Conservation (phyloP, 768 basidiomycete species). For the Leccinum incarnatum region DNA sequence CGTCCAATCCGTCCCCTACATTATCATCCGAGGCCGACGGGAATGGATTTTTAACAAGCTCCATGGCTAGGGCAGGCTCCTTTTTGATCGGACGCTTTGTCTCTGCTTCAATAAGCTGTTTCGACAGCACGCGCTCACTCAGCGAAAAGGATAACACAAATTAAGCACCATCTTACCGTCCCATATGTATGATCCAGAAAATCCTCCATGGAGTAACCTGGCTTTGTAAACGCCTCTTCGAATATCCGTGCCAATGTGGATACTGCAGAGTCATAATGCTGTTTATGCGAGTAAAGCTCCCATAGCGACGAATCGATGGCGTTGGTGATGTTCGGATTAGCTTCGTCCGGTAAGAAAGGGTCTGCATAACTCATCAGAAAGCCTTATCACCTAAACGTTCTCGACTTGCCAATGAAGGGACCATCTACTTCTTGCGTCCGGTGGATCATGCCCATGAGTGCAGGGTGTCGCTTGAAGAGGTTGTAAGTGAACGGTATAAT, state of each 20-base stretch:
- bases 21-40: constrained; percentile 28
- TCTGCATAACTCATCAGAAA: constrained; percentile 40
- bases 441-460: constrained; percentile 92
- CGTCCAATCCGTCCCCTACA: constrained; percentile 26
- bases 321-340: constrained; percentile 70
- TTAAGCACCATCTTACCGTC: constrained; percentile 50
- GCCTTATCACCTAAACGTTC: neutral
- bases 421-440: constrained; percentile 41
- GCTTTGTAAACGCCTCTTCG: constrained; percentile 92
- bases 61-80: constrained; percentile 61
- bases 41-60: constrained; percentile 33
- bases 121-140: constrained; percentile 1
- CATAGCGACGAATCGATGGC: constrained; percentile 89
- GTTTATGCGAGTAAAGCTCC: constrained; percentile 79
- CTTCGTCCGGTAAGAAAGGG: constrained; percentile 64
- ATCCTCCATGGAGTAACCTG: constrained; percentile 86
- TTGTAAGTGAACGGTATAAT: constrained; percentile 94
- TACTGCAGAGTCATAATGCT: constrained; percentile 86
- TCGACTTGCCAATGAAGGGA: constrained; percentile 34
- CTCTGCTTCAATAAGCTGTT: constrained; percentile 85
- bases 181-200: constrained; percentile 93
- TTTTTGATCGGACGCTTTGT: constrained; percentile 73
- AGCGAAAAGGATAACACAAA: neutral
- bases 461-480: constrained; percentile 86
- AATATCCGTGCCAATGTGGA: constrained; percentile 87